Conservation (phyloP, 768 basidiomycete species). For the Russula virescens region DNA sequence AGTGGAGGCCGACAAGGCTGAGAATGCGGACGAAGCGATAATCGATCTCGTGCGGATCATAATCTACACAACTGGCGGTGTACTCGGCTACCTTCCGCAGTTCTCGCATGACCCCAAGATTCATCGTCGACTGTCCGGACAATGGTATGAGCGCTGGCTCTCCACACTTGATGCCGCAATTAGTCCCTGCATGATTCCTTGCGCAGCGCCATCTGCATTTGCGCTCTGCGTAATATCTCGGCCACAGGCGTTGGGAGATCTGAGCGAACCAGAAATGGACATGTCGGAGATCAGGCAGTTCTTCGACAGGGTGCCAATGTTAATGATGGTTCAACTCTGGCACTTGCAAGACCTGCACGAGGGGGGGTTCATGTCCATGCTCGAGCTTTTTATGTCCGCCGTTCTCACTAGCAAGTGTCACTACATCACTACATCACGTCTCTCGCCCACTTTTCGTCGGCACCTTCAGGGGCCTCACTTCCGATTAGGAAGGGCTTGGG, state of each 20-base stretch:
- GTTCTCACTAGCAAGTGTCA: background rate
- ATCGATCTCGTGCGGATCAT: conserved; percentile 1
- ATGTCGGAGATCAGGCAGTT: background rate
- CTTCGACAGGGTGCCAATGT: background rate
- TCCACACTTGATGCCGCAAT: conserved; percentile 11
- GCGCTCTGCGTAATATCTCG: conserved; percentile 6
- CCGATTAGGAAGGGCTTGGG: conserved; percentile 7
- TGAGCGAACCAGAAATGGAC: conserved; percentile 9
- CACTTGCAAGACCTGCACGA: conserved; percentile 19
- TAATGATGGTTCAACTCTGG: conserved; percentile 14
- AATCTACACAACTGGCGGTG: conserved; percentile 6
- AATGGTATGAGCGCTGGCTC: background rate
- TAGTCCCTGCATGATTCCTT: conserved; percentile 12
- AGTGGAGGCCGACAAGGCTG: conserved; percentile 16
- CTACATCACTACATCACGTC: background rate
- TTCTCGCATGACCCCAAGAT: conserved; percentile 6
- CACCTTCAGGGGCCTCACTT: conserved; percentile 9
- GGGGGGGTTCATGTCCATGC: conserved; percentile 14
- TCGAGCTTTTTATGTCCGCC: conserved; percentile 14
- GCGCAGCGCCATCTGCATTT: conserved; percentile 8
- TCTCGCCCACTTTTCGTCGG: conserved; percentile 11
- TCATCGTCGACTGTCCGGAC: conserved; percentile 3
- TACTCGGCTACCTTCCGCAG: conserved; percentile 7
- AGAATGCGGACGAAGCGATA: conserved; percentile 10
- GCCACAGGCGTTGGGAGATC: conserved; percentile 8